Percentiles rank a stretch among this genome's conserved stretches.
Evolutionary conservation across 2,329 filamentous ascomycete species (phyloP).

Genomic region (Dothistroma pini): DNA sequence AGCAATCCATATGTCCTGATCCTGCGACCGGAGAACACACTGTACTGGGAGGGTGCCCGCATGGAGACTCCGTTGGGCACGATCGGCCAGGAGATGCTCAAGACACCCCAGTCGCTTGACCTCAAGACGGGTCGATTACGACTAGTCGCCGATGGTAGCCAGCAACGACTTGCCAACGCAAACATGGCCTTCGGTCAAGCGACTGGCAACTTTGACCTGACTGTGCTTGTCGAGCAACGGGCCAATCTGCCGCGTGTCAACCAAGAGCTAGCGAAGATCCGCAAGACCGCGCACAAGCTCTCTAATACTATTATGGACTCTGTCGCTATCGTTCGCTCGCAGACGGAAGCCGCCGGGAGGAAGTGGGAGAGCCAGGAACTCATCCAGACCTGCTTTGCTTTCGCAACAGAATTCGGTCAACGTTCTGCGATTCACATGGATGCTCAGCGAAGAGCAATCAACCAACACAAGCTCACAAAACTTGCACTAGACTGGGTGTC

Average conservation of each 20-base stretch:
- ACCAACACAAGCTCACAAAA: conserved; percentile 91
- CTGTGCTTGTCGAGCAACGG: conserved; percentile 84
- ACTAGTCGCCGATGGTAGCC: conserved; percentile 82
- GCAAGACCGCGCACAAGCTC: conserved; percentile 91
- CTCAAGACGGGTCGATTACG: conserved; percentile 82
- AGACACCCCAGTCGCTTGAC: conserved; percentile 66
- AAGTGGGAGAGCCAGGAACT: conserved; percentile 89
- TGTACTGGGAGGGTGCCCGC: conserved; percentile 74
- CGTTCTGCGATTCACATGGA: conserved; percentile 94
- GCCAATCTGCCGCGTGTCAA: conserved; percentile 94
- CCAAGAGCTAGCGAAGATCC: conserved; percentile 84
- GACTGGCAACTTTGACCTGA: conserved; percentile 77
- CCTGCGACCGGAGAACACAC: conserved; percentile 71
- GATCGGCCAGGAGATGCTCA: conserved; percentile 59
- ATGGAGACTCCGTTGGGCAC: conserved; percentile 47
- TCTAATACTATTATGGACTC: conserved; percentile 99
- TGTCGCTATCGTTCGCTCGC: conserved; percentile 84
- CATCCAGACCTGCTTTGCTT: conserved; percentile 96
- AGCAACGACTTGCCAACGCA: conserved; percentile 73
- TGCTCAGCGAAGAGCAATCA: conserved; percentile 91
- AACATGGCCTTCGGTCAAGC: conserved; percentile 74
- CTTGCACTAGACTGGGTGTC: conserved; percentile 94
- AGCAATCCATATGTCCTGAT: conserved; percentile 82
- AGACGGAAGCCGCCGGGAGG: conserved; percentile 55
- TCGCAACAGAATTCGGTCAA: conserved; percentile 98